phyloP scores from a whole-genome alignment of 495 filamentous ascomycete species.

The Penicillium crystallinum region DNA sequence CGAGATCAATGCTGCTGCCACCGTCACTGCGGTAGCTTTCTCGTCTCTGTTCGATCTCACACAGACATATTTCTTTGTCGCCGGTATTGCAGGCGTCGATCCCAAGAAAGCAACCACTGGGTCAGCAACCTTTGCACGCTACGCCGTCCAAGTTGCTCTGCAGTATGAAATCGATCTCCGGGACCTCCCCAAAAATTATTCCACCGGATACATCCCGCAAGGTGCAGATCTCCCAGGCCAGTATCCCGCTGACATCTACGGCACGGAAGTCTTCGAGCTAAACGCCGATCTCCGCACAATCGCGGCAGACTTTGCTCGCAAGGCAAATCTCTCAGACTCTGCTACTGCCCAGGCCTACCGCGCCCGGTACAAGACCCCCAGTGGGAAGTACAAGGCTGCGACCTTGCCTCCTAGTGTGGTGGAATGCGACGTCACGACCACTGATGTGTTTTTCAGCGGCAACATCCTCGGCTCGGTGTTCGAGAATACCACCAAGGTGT shows the following conservation, averaged over 20 bases:
- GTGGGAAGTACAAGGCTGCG: constrained; percentile 45
- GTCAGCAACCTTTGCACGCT: constrained; percentile 61
- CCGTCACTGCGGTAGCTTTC: constrained; percentile 52
- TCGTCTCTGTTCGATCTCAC: constrained; percentile 60
- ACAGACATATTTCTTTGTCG: constrained; percentile 64
- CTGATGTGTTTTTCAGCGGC: constrained; percentile 69
- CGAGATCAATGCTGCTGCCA: constrained; percentile 72
- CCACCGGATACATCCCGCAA: constrained; percentile 62
- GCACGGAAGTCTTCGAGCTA: constrained; percentile 73
- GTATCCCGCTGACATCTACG: constrained; percentile 62
- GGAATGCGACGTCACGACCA: constrained; percentile 64
- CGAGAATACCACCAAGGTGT: constrained; percentile 56
- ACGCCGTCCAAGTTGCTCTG: constrained; percentile 64
- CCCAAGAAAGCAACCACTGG: constrained; percentile 59
- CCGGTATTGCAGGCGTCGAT: constrained; percentile 68
- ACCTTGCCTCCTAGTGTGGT: constrained; percentile 51
- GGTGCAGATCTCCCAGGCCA: constrained; percentile 49
- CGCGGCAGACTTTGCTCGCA: constrained; percentile 51
- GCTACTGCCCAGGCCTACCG: constrained; percentile 52
- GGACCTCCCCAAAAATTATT: constrained; percentile 60
- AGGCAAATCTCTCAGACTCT: constrained; percentile 53
- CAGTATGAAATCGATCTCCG: constrained; percentile 72
- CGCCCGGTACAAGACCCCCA: constrained; percentile 45
- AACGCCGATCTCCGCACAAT: constrained; percentile 55
- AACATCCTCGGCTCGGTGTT: constrained; percentile 56